These are phyloP conservation scores for Exophiala aquamarina DNA, from an alignment of 2,329 filamentous ascomycete species.

Conservation along the genomic window DNA sequence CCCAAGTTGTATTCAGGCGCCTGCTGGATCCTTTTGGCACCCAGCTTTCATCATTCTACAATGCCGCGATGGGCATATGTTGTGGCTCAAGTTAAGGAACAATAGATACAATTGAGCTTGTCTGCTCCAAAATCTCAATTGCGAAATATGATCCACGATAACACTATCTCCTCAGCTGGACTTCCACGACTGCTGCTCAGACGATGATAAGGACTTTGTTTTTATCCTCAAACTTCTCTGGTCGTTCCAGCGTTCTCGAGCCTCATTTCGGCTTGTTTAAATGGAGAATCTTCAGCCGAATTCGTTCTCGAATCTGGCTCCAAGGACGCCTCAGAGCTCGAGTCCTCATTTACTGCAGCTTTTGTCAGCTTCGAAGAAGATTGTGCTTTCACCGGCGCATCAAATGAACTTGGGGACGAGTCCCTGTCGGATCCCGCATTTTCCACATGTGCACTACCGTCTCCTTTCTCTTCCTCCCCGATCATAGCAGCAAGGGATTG, in stretches of 20 bases:
- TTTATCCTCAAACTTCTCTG: slow-evolving; percentile 14
- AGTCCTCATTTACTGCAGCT: background rate
- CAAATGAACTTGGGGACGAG: slow-evolving; percentile 6
- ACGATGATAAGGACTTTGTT: too few species aligned
- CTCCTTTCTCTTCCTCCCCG: slow-evolving; percentile 59
- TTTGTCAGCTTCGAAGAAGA: background rate
- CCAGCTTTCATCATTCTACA: too few species aligned
- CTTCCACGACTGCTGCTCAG: too few species aligned
- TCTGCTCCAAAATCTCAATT: too few species aligned
- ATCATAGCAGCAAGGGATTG: slow-evolving; percentile 83
- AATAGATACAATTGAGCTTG: too few species aligned
- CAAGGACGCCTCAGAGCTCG: slow-evolving; percentile 7
- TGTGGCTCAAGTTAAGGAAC: too few species aligned
- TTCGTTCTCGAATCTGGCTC: slow-evolving; percentile 9
- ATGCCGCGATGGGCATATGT: too few species aligned
- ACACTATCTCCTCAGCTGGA: too few species aligned
- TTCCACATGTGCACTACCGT: slow-evolving; percentile 38
- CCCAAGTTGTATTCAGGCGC: too few species aligned
- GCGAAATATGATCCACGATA: too few species aligned
- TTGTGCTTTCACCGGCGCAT: background rate
- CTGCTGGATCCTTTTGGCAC: too few species aligned
- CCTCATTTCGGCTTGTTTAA: slow-evolving; percentile 7
- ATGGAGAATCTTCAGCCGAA: slow-evolving; percentile 1
- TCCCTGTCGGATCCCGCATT: slow-evolving; percentile 25
- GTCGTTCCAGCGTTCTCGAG: slow-evolving; percentile 9